Conservation (phyloP, 352 stramenopile genomes). For the Thraustochytrium striatum region DNA sequence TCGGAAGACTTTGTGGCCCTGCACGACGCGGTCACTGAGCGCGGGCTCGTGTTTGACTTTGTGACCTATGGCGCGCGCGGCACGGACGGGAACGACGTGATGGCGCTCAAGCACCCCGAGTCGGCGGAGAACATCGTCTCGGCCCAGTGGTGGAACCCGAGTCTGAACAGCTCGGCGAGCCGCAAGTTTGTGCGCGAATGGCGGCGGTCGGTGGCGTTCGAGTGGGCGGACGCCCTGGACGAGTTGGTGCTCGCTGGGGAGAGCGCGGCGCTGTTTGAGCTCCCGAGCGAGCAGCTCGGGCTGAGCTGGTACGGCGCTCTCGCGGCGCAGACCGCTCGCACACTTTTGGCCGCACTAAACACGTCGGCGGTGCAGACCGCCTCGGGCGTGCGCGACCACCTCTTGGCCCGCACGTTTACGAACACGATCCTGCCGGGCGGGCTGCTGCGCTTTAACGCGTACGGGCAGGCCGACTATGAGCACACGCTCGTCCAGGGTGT, state of each 20-base stretch:
- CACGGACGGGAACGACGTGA: conserved; percentile 5
- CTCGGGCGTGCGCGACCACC: background rate
- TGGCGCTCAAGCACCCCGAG: background rate
- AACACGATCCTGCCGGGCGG: conserved; percentile 13
- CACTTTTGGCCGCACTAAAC: background rate
- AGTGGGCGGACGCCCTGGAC: background rate
- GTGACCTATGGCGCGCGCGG: conserved; percentile 11
- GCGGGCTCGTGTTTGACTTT: conserved; percentile 3
- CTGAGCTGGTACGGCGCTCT: conserved; percentile 15
- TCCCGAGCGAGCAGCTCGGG: background rate
- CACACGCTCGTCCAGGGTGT: conserved; percentile 1
- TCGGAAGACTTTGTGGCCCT: conserved; percentile 9
- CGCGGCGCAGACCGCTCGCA: background rate
- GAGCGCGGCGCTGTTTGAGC: background rate
- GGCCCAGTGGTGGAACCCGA: background rate
- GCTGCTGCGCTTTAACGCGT: background rate
- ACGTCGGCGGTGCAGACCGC: background rate
- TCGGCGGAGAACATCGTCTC: background rate
- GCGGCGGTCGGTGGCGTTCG: conserved; percentile 3
- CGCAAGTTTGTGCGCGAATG: conserved; percentile 1
- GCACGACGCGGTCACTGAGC: background rate
- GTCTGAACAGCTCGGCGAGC: background rate
- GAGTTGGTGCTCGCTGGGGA: background rate
- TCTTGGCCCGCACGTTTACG: conserved; percentile 20
- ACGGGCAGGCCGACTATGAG: conserved; percentile 24